These are phyloP conservation scores for Cryptococcus neoformans DNA, from an alignment of 1,284 basidiomycete species.

Conservation along the genomic window DNA sequence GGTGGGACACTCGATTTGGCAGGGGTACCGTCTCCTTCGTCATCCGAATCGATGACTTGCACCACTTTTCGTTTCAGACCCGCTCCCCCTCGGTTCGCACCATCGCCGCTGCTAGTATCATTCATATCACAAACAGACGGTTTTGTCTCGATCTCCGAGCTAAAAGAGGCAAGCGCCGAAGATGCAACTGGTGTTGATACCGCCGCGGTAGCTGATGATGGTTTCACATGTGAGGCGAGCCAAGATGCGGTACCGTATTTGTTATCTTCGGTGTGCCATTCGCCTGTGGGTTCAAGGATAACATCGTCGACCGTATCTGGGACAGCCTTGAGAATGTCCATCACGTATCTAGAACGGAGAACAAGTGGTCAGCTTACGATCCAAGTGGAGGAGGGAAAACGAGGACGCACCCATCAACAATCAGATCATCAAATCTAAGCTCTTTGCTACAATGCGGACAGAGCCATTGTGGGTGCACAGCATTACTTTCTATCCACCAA, in stretches of 20 bases:
- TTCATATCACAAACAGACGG: neutral
- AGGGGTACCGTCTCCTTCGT: conserved; percentile 48
- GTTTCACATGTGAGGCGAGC: conserved; percentile 57
- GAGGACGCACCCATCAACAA: conserved; percentile 77
- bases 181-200: neutral
- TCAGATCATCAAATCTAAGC: conserved; percentile 74
- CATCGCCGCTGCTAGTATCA: neutral
- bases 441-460: conserved; percentile 92
- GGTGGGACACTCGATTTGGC: conserved; percentile 3
- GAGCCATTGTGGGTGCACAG: conserved; percentile 92
- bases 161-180: neutral
- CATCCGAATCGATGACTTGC: conserved; percentile 76
- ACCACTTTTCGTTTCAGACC: conserved; percentile 50
- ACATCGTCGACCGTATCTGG: conserved; percentile 85
- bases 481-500: conserved; percentile 93
- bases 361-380: conserved; percentile 2
- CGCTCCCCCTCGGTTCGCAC: conserved; percentile 1
- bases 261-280: conserved; percentile 91
- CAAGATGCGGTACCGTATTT: conserved; percentile 72
- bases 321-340: conserved; percentile 31
- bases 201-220: conserved; percentile 2
- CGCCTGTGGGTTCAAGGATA: conserved; percentile 86
- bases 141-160: neutral
- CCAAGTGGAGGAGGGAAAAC: neutral
- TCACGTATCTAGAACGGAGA: conserved; percentile 16